Percentiles rank a stretch among this genome's conserved stretches.
phyloP scores from a whole-genome alignment of 306 rosid species.

The Dryas drummondii region DNA sequence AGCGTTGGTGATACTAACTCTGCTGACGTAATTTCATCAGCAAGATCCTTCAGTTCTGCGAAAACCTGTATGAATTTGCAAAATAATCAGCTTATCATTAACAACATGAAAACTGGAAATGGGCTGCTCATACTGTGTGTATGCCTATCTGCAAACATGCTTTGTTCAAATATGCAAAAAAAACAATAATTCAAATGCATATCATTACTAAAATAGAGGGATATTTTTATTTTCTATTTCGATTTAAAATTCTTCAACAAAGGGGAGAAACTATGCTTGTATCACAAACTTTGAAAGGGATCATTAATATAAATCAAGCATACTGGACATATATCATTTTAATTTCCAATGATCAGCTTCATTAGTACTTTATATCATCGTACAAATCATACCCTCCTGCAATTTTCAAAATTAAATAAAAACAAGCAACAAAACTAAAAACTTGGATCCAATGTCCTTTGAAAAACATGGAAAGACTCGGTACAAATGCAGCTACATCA shows the following conservation, averaged over 20 bases:
- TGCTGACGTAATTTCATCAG: constrained; percentile 51
- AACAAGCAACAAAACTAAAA: too few species aligned
- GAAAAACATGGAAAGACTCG: too few species aligned
- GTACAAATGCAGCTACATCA: background rate
- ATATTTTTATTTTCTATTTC: background rate
- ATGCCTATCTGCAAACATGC: background rate
- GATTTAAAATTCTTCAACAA: background rate
- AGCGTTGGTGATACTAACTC: constrained; percentile 79
- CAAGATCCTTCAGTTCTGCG: constrained; percentile 75
- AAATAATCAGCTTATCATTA: constrained; percentile 21
- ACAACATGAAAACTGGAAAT: background rate
- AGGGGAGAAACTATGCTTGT: background rate
- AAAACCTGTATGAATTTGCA: constrained; percentile 62
- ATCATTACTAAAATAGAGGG: too few species aligned
- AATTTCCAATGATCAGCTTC: background rate
- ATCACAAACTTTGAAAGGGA: background rate
- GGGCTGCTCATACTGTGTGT: background rate
- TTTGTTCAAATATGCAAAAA: too few species aligned
- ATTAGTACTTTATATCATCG: background rate
- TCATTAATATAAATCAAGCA: too few species aligned
- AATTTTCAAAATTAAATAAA: too few species aligned
- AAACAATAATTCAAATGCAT: too few species aligned
- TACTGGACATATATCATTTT: too few species aligned
- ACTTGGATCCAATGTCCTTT: too few species aligned
- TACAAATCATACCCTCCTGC: background rate